Evolutionary conservation across 768 basidiomycete genomes (phyloP).

Genomic region (Gloeophyllum trabeum): DNA sequence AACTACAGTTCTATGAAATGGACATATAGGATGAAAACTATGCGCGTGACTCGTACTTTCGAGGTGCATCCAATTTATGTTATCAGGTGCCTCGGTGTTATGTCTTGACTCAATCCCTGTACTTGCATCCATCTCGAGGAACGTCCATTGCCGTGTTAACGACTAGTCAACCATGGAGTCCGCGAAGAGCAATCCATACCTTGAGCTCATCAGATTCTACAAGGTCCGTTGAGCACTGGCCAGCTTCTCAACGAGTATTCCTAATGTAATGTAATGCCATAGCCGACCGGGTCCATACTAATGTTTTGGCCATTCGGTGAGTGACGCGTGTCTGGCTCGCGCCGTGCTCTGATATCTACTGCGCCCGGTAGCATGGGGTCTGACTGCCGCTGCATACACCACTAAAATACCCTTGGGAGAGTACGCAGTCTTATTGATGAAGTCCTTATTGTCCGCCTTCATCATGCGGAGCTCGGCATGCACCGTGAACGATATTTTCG

Average conservation of each 20-base stretch:
- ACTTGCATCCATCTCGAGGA: too few species aligned
- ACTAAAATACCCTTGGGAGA: conserved; percentile 11
- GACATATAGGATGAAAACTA: too few species aligned
- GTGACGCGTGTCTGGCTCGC: background rate
- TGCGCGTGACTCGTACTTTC: too few species aligned
- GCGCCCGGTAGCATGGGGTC: conserved; percentile 26
- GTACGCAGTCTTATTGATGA: conserved; percentile 21
- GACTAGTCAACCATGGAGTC: too few species aligned
- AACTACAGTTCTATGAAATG: too few species aligned
- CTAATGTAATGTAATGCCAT: background rate
- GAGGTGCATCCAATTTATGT: too few species aligned
- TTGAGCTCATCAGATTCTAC: background rate
- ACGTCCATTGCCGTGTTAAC: too few species aligned
- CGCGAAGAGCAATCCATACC: too few species aligned
- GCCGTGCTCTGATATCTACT: background rate
- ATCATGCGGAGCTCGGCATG: conserved; percentile 37
- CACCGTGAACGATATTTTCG: conserved; percentile 46
- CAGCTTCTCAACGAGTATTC: background rate
- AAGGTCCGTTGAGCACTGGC: background rate
- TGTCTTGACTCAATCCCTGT: too few species aligned
- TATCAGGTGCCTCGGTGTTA: too few species aligned
- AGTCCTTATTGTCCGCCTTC: conserved; percentile 28
- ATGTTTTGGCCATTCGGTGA: conserved; percentile 1
- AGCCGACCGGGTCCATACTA: background rate
- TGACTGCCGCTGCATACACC: conserved; percentile 37